A percentile compares a stretch with the other conserved stretches of the same genome.
These are phyloP conservation scores for Podila horticola DNA, from an alignment of 192 early-diverging fungal species.

Conservation along the genomic window DNA sequence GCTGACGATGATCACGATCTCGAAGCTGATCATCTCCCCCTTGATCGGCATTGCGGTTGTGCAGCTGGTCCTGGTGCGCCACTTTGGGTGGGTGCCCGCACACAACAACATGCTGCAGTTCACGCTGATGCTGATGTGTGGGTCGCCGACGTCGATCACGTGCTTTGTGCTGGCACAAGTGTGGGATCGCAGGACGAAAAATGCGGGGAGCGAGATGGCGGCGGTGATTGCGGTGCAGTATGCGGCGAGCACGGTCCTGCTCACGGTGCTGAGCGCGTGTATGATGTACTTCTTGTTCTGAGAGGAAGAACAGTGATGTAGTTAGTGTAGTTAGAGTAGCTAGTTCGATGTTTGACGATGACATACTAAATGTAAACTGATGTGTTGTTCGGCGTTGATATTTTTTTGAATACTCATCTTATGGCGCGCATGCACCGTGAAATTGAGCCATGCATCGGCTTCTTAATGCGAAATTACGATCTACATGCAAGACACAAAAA, in stretches of 20 bases:
- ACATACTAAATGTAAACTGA: no score
- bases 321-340: no score
- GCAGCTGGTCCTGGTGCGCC: conserved; percentile 22
- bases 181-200: conserved; percentile 38
- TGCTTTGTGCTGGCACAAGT: conserved; percentile 47
- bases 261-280: conserved; percentile 25
- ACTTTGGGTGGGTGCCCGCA: conserved; percentile 18
- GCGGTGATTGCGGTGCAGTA: conserved; percentile 42
- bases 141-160: conserved; percentile 33
- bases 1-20: conserved; percentile 33
- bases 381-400: no score
- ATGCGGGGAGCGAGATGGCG: conserved; percentile 42
- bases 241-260: conserved; percentile 7
- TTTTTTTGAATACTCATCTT: no score
- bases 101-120: conserved; percentile 45
- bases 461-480: no score
- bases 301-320: not conserved
- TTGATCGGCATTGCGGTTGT: conserved; percentile 12
- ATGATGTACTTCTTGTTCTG: conserved; percentile 52
- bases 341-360: no score
- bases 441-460: no score
- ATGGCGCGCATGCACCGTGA: no score
- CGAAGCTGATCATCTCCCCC: conserved; percentile 29
- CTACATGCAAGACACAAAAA: no score
- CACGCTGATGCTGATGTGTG: conserved; percentile 35